Evolutionary conservation across 306 rosid genomes (phyloP), one percentile per base, ranked within the genome.

Genomic region (Malus sylvestris): DNA sequence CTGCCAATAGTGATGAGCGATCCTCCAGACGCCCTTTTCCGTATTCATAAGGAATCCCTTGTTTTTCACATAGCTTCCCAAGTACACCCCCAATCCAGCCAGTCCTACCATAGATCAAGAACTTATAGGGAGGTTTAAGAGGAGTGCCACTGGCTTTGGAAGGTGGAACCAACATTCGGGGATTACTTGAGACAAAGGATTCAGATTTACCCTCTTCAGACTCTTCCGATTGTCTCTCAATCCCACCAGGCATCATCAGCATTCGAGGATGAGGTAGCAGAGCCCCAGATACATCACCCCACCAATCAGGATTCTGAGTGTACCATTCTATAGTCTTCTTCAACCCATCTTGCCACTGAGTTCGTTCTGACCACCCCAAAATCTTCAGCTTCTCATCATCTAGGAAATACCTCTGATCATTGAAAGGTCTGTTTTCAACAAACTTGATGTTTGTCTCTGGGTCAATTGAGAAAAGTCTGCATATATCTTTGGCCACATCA

Each of bases 221-320:
- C 33, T 84, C 96, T 71, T 92, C 93, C 45, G 80, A 72, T 71
- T 79, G 90, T 76, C 91, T 82, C 86, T 89, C 97, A 57, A 90
- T 38, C 67, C 96, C 97, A 84, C 97, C 94, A 11, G 97, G 96
- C 97, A 90, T 90, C 96, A 93, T 89, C 83, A 93, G 81, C 96
- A 90, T 93, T 74, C 89, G 83, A 29, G 97, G 97, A 84, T 93
- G 97, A 83, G 97, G 97, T 76, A 90, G 93, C 85, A 93, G 68
- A 63, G 97, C 97, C 66, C 97, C 97, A n/a, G 90, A 75, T 70
- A 93, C 97, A 81, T 93, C 97, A 42, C 97, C 97, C 97, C 97
- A 93, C 97, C 97, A 93, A 73, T 79, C 76, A 59, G 97, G 96
- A 82, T 93, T 90, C 70, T 86, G 86, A 44, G 83, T 87, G 71